Conservation (phyloP, 2,329 filamentous ascomycete genomes). For the Phaeosphaeria sp. region DNA sequence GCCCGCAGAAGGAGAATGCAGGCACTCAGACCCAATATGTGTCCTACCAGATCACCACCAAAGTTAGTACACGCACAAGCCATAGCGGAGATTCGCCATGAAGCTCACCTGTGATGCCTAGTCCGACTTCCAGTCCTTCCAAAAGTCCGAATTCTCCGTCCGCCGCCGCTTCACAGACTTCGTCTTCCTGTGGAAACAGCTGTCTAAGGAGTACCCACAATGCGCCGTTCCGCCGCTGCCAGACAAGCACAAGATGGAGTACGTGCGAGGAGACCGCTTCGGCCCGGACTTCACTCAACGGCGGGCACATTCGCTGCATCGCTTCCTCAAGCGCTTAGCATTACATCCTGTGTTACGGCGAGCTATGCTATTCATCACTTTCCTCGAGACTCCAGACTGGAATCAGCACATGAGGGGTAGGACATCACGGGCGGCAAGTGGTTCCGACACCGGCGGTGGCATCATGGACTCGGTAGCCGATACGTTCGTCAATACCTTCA, state of each 20-base stretch:
- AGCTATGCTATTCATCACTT: constrained; percentile 81
- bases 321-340: constrained; percentile 85
- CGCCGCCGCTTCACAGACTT: constrained; percentile 97
- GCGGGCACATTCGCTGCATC: constrained; percentile 86
- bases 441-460: constrained; percentile 58
- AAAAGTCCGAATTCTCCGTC: constrained; percentile 78
- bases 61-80: constrained; percentile 60
- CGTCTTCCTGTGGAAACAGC: constrained; percentile 91
- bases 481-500: constrained; percentile 96
- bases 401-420: constrained; percentile 92
- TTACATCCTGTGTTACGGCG: constrained; percentile 89
- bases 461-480: constrained; percentile 97
- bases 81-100: constrained; percentile 2
- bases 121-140: constrained; percentile 95
- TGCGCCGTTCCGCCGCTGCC: constrained; percentile 93
- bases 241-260: constrained; percentile 99
- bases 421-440: constrained; percentile 66
- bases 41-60: constrained; percentile 91
- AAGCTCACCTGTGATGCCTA: constrained; percentile 47
- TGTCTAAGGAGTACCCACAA: constrained; percentile 86
- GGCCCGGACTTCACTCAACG: constrained; percentile 89
- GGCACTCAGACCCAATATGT: constrained; percentile 97
- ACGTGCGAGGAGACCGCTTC: constrained; percentile 95
- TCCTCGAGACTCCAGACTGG: constrained; percentile 94
- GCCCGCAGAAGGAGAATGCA: constrained; percentile 92